Conservation (phyloP, 768 basidiomycete species). For the Phlegmacium glaucopus region DNA sequence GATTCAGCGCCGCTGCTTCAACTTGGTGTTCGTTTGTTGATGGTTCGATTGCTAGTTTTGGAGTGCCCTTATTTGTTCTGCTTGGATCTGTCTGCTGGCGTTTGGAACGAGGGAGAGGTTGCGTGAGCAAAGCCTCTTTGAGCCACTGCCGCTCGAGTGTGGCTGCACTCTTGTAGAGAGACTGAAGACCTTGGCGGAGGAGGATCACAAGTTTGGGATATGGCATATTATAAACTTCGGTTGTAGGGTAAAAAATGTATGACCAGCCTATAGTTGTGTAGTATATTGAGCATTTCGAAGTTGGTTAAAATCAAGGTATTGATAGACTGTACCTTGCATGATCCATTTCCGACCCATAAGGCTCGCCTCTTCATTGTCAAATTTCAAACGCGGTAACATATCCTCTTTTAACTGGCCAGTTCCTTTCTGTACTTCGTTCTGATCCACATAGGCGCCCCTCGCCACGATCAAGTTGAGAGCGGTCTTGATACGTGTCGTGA, state of each 20-base stretch:
- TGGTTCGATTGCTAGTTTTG: too few relatives aligned
- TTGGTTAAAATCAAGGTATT: not conserved
- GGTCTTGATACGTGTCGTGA: constrained; percentile 33
- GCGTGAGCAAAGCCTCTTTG: constrained; percentile 6
- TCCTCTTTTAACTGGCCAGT: not conserved
- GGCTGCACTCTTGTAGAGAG: constrained; percentile 4
- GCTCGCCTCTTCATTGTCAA: constrained; percentile 19
- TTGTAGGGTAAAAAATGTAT: constrained; percentile 38
- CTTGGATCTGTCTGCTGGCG: too few relatives aligned
- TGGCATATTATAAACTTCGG: constrained; percentile 41
- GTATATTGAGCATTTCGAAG: not conserved
- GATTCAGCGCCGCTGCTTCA: too few relatives aligned
- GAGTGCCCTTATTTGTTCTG: too few relatives aligned
- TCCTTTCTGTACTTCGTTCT: constrained; percentile 5
- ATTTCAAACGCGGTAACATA: not conserved
- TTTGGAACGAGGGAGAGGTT: too few relatives aligned
- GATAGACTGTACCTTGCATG: constrained; percentile 33
- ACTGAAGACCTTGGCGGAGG: constrained; percentile 27
- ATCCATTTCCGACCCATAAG: constrained; percentile 25
- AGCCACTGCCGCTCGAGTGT: constrained; percentile 15
- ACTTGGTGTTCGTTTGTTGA: too few relatives aligned
- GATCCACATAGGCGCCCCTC: constrained; percentile 33
- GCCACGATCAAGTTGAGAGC: constrained; percentile 37
- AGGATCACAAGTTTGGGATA: constrained; percentile 36
- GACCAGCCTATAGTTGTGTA: constrained; percentile 42